Base-by-base conservation (phyloP, 2,329 filamentous ascomycete species). In the Arthrobotrys sinensis region DNA sequence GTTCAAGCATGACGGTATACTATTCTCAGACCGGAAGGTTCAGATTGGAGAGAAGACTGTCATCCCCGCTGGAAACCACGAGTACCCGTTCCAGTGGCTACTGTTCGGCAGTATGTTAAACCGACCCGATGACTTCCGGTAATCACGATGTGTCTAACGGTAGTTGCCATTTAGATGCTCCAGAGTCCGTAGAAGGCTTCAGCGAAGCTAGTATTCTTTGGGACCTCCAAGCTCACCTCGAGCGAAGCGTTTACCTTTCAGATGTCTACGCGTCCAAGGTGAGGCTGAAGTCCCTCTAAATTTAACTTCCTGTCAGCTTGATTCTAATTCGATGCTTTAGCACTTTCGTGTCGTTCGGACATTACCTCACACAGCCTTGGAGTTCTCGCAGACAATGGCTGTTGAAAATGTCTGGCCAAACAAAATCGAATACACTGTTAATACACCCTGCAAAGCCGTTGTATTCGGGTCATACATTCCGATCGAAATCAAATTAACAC, bases 361-460 rank as follows among this genome's bases (percentile, higher is more conserved):
- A 0, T 86, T 94, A 55, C 91, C 93, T 77, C 88, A 92, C 10
- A 91, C 90, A 63, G 91, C 92, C 10, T 87, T 94, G 75, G 92
- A 95, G 83, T 88, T 94, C 79, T 88, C 92, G 43, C 92, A 98
- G 84, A 91, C 93, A 57, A 96, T 97, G 93, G 93, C 93, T 80
- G 94, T 98, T 80, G 94, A 97, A 85, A 97, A 97, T 83, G 92
- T 97, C 80, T 99, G 96, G 96, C 92, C 94, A 4, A 96, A 97
- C 86, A 99, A 99, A 87, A 89, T 98, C 81, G 93, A 97, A 84
- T 99, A 99, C 85, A 95, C 93, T 34, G 94, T 99, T 80, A 90
- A 93, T 73, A 93, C 97, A 10, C 95, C 96, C 0, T 94, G 93
- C 82, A 97, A 97, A 86, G 96, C 96, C 1, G 91, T 97, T 67